A percentile compares a stretch with the other conserved stretches of the same genome.
phyloP scores from a whole-genome alignment of 2,329 filamentous ascomycete genomes.

The Didymosphaeria variabile region DNA sequence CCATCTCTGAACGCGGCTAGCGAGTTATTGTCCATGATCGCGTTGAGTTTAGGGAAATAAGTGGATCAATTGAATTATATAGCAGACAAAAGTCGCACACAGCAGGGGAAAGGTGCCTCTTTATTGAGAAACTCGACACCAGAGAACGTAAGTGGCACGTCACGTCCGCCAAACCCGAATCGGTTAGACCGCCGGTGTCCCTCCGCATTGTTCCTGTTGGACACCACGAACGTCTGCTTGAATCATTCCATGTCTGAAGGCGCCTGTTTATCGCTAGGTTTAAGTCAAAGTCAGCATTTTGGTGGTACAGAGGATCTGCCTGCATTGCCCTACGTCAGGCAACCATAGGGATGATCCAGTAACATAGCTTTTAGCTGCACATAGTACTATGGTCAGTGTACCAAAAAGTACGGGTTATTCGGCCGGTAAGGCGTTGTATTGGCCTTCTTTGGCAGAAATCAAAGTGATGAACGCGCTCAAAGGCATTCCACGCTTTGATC shows the following conservation, averaged over 20 bases:
- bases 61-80: neutral
- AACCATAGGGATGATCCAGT: too few species aligned
- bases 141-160: constrained; percentile 11
- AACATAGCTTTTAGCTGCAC: too few species aligned
- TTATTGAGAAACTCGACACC: constrained; percentile 1
- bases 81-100: neutral
- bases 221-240: neutral
- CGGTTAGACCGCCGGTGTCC: neutral
- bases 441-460: too few species aligned
- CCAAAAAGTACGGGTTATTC: too few species aligned
- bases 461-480: too few species aligned
- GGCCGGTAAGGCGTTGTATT: too few species aligned
- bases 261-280: too few species aligned
- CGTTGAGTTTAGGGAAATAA: neutral
- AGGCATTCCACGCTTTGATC: too few species aligned
- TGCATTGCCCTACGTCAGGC: too few species aligned
- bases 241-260: neutral
- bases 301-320: too few species aligned
- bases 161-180: constrained; percentile 12
- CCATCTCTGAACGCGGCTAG: constrained; percentile 42
- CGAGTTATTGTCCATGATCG: constrained; percentile 36
- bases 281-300: too few species aligned
- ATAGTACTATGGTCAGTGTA: too few species aligned
- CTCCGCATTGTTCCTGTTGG: constrained; percentile 1
- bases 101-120: neutral